These are phyloP conservation scores for Flaveria linearis DNA, from an alignment of 129 eudicot genomes.

Conservation along the genomic window DNA sequence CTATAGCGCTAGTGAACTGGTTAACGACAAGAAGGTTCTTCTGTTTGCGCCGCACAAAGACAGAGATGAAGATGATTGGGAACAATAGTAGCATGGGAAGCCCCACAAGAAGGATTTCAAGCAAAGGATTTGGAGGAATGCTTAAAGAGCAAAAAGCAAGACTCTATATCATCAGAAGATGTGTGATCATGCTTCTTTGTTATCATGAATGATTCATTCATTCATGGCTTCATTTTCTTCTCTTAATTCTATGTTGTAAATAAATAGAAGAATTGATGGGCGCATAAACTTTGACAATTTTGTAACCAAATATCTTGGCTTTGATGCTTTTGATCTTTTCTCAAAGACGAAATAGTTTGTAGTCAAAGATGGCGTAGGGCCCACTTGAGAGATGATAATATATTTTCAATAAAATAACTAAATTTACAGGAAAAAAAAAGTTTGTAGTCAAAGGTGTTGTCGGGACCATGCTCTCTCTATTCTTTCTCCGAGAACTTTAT, in stretches of 20 bases:
- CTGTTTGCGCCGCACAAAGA: background rate
- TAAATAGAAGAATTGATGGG: slow-evolving; percentile 13
- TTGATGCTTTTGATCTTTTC: background rate
- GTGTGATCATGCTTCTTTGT: slow-evolving; percentile 95
- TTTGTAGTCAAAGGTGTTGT: no score
- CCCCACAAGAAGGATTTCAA: slow-evolving; percentile 67
- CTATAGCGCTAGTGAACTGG: background rate
- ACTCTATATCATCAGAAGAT: slow-evolving; percentile 85
- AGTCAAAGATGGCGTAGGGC: slow-evolving; percentile 2
- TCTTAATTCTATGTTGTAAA: slow-evolving; percentile 13
- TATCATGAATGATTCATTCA: slow-evolving; percentile 71
- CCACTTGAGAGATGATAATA: background rate
- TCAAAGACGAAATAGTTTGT: background rate
- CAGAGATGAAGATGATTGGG: slow-evolving; percentile 42
- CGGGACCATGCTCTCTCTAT: no score
- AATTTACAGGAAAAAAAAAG: background rate
- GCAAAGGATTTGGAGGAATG: slow-evolving; percentile 75
- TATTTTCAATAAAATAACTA: background rate
- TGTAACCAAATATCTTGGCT: slow-evolving; percentile 20
- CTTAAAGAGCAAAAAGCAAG: slow-evolving; percentile 84
- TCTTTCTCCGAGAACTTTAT: no score
- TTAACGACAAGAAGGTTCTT: background rate
- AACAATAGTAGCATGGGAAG: slow-evolving; percentile 45
- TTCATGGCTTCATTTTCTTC: background rate
- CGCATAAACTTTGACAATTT: slow-evolving; percentile 24